A percentile compares a stretch with the other conserved stretches of the same genome.
phyloP scores from a whole-genome alignment of 2,329 filamentous ascomycete genomes.

The Achaetomium macrosporum region DNA sequence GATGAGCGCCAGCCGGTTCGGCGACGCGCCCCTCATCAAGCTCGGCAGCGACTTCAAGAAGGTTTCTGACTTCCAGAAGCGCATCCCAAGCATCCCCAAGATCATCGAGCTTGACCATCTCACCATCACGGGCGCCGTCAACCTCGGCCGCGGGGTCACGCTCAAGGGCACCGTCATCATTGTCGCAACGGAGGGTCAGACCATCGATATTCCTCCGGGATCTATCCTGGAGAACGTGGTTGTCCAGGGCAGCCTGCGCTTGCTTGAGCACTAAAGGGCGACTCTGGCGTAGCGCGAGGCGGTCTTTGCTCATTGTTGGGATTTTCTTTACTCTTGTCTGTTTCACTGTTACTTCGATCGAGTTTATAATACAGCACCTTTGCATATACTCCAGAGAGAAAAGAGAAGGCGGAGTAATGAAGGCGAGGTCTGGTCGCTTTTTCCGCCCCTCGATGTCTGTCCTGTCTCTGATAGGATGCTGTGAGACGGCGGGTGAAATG shows the following conservation, averaged over 20 bases:
- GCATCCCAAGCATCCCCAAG: slow-evolving; percentile 81
- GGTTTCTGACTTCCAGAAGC: slow-evolving; percentile 92
- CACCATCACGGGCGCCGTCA: slow-evolving; percentile 95
- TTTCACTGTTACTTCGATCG: background rate
- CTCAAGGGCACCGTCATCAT: slow-evolving; percentile 99
- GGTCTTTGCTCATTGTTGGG: background rate
- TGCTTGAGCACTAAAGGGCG: slow-evolving; percentile 56
- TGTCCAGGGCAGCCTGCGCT: slow-evolving; percentile 87
- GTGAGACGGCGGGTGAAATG: too few species aligned
- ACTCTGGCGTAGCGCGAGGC: slow-evolving; percentile 7
- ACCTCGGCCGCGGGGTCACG: slow-evolving; percentile 90
- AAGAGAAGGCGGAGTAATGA: background rate
- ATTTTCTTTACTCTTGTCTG: background rate
- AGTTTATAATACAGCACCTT: background rate
- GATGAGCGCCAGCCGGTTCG: slow-evolving; percentile 94
- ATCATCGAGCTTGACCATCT: slow-evolving; percentile 90
- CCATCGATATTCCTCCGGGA: slow-evolving; percentile 94
- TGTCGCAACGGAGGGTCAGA: slow-evolving; percentile 94
- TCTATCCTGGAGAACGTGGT: slow-evolving; percentile 98
- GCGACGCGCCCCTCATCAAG: slow-evolving; percentile 96
- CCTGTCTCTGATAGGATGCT: too few species aligned
- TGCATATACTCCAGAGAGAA: background rate
- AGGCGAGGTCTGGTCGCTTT: background rate
- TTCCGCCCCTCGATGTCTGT: background rate
- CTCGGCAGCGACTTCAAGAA: slow-evolving; percentile 99